Conservation (phyloP, 257 asterid species). For the Linaria vulgaris region DNA sequence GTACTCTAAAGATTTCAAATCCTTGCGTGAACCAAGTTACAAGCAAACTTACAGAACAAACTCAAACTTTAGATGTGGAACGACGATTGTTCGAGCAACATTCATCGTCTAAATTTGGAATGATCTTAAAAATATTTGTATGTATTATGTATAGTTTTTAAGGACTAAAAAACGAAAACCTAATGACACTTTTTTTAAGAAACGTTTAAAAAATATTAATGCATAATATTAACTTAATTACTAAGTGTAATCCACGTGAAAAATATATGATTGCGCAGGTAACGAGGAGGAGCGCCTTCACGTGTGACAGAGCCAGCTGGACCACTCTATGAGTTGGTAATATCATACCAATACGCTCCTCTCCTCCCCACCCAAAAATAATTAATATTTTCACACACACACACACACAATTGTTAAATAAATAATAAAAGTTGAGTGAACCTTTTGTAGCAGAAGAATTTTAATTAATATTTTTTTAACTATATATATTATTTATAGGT, state of each 20-base stretch:
- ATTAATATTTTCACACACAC: not conserved
- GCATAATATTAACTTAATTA: constrained; percentile 4
- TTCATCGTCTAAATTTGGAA: no score
- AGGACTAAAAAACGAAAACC: no score
- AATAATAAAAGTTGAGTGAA: not conserved
- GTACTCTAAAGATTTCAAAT: no score
- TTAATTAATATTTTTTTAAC: not conserved
- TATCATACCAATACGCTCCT: constrained; percentile 34
- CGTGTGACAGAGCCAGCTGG: constrained; percentile 19
- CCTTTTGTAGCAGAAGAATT: not conserved
- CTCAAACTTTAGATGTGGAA: no score
- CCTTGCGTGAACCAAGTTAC: no score
- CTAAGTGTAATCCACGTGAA: constrained; percentile 29
- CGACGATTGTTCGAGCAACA: no score
- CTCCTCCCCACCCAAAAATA: constrained; percentile 15
- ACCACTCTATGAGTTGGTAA: constrained; percentile 24
- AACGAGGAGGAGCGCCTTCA: constrained; percentile 32
- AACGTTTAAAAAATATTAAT: no score
- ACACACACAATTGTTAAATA: not conserved
- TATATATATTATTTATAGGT: not conserved
- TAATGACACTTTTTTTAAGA: no score
- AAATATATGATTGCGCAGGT: constrained; percentile 21
- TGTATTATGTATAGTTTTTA: no score
- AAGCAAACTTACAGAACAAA: no score
- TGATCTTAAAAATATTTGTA: no score